Conservation (phyloP, 305 asterid species). For the Solanum hybrid region DNA sequence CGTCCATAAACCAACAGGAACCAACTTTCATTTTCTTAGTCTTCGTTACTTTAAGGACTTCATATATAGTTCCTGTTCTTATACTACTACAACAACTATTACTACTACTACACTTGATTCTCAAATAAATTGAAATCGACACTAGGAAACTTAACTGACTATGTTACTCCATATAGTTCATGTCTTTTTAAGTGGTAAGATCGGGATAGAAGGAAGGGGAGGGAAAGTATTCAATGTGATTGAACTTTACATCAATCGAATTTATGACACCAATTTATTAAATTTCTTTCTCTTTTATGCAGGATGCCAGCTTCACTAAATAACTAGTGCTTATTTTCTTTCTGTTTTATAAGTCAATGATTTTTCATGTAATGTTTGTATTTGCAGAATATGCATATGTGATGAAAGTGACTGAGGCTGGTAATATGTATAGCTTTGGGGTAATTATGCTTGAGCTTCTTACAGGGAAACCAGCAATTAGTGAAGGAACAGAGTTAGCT, state of each 20-base stretch:
- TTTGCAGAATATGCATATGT: constrained; percentile 6
- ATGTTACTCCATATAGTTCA: not conserved
- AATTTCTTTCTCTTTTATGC: not conserved
- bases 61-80: not conserved
- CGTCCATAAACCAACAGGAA: not conserved
- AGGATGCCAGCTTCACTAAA: not conserved
- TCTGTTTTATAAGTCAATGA: not conserved
- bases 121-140: not conserved
- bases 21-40: not conserved
- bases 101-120: not conserved
- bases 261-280: not conserved
- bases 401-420: constrained; percentile 1
- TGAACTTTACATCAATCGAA: not conserved
- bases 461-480: not conserved
- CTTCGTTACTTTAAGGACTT: not conserved
- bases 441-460: constrained; percentile 6
- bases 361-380: not conserved
- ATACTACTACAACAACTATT: not conserved
- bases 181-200: not conserved
- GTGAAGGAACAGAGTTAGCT: constrained; percentile 1
- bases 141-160: not conserved
- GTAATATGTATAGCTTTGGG: constrained; percentile 6
- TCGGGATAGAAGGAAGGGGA: not conserved
- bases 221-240: not conserved
- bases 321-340: not conserved